Conservation (phyloP, 1,284 basidiomycete genomes). For the Rhodotorula mucilaginosa region DNA sequence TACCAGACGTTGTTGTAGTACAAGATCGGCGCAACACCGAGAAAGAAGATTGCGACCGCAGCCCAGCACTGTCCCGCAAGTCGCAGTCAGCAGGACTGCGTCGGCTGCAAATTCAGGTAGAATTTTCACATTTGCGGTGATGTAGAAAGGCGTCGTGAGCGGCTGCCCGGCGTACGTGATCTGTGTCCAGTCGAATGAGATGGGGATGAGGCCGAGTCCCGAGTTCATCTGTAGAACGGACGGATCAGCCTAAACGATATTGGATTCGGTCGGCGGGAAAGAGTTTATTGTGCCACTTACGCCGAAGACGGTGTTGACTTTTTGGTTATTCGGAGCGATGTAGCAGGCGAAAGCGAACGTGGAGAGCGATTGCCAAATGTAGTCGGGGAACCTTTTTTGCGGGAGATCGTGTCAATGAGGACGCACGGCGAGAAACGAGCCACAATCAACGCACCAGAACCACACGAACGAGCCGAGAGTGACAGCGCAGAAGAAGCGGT, state of each 20-base stretch:
- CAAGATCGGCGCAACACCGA: constrained; percentile 78
- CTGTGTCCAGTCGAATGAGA: constrained; percentile 94
- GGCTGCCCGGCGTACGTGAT: constrained; percentile 87
- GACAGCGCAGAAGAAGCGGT: constrained; percentile 10
- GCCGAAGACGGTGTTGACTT: constrained; percentile 88
- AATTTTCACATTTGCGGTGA: constrained; percentile 65
- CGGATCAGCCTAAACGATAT: neutral
- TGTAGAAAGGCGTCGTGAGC: constrained; percentile 94
- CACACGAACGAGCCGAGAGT: constrained; percentile 5
- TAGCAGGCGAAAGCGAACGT: constrained; percentile 88
- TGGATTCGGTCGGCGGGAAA: neutral
- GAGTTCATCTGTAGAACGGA: constrained; percentile 53
- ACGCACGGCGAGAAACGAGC: neutral
- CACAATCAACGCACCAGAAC: constrained; percentile 3
- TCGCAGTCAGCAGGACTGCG: neutral
- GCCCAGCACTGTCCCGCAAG: constrained; percentile 56
- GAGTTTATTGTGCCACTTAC: neutral
- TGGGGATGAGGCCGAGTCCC: constrained; percentile 79
- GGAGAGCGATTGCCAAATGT: constrained; percentile 73
- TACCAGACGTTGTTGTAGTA: constrained; percentile 89
- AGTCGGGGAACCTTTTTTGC: constrained; percentile 10
- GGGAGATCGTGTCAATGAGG: neutral
- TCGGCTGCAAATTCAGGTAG: neutral
- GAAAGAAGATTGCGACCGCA: constrained; percentile 88
- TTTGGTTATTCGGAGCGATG: constrained; percentile 76